Percentiles rank a stretch among this genome's conserved stretches.
Evolutionary conservation across 129 eudicot species (phyloP).

Genomic region (Escallonia rubra): DNA sequence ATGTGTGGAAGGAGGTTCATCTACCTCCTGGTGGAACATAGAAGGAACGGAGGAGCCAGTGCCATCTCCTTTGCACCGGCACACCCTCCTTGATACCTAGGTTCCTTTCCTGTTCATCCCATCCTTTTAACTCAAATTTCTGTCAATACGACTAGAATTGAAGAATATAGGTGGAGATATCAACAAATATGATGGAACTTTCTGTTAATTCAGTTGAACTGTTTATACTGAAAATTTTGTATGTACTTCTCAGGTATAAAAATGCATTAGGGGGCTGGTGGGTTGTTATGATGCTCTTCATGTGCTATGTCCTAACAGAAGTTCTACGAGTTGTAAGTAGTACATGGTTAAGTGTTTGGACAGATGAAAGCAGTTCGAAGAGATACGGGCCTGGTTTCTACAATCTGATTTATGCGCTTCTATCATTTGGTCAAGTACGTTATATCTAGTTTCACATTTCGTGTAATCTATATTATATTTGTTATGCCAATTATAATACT

Average conservation of each 20-base stretch:
- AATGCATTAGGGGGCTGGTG: conserved; percentile 86
- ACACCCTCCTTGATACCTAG: no score
- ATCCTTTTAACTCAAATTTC: neutral
- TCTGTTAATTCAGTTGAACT: neutral
- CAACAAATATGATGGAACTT: neutral
- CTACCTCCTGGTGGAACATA: no score
- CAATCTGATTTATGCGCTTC: conserved; percentile 68
- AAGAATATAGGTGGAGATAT: neutral
- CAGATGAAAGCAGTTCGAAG: conserved; percentile 67
- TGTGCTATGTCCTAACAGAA: conserved; percentile 71
- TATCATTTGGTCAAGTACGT: conserved; percentile 81
- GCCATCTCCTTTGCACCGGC: no score
- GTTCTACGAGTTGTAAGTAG: conserved; percentile 79
- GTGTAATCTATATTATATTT: no score
- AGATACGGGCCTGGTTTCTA: conserved; percentile 54
- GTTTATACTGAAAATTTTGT: neutral
- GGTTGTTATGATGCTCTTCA: conserved; percentile 67
- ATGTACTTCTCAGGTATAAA: conserved; percentile 55
- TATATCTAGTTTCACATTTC: neutral
- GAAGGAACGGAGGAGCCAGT: no score
- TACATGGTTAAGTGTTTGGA: conserved; percentile 95
- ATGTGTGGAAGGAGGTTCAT: no score
- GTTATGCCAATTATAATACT: neutral
- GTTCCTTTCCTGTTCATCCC: no score
- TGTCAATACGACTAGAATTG: neutral